A percentile compares a stretch with the other conserved stretches of the same genome.
Evolutionary conservation across 116 monocot species (phyloP).

Genomic region (Iris pallida): DNA sequence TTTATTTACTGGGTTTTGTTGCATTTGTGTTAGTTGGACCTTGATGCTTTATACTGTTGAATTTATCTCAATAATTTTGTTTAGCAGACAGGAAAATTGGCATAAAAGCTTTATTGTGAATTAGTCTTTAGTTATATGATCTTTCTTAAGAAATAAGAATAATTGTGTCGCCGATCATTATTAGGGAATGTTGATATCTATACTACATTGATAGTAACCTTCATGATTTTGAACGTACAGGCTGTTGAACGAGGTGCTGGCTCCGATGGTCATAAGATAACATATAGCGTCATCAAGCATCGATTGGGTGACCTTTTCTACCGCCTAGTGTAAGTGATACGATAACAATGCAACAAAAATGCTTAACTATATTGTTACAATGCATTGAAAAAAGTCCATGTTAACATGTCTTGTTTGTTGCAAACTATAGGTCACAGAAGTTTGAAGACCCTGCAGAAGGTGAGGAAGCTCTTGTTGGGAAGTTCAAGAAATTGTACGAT

Average conservation of each 20-base stretch:
- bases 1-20: too few relatives aligned
- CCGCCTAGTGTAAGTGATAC: slow-evolving; percentile 91
- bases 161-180: too few relatives aligned
- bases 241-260: slow-evolving; percentile 79
- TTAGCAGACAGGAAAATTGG: too few relatives aligned
- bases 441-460: slow-evolving; percentile 99
- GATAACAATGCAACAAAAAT: neutral
- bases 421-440: slow-evolving; percentile 77
- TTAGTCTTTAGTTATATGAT: too few relatives aligned
- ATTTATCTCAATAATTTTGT: too few relatives aligned
- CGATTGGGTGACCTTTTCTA: slow-evolving; percentile 96
- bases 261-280: slow-evolving; percentile 86
- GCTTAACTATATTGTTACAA: neutral
- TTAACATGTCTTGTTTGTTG: neutral
- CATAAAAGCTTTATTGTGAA: too few relatives aligned
- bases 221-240: slow-evolving; percentile 17
- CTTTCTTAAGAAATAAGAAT: too few relatives aligned
- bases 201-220: too few relatives aligned
- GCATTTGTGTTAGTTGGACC: too few relatives aligned
- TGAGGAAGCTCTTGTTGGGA: slow-evolving; percentile 76
- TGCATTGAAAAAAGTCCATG: neutral
- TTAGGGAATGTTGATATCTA: too few relatives aligned
- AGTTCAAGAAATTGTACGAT: slow-evolving; percentile 88
- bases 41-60: too few relatives aligned
- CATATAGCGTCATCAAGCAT: slow-evolving; percentile 89